Conservation (phyloP, 2,329 filamentous ascomycete genomes). For the Pseudocercospora musae region DNA sequence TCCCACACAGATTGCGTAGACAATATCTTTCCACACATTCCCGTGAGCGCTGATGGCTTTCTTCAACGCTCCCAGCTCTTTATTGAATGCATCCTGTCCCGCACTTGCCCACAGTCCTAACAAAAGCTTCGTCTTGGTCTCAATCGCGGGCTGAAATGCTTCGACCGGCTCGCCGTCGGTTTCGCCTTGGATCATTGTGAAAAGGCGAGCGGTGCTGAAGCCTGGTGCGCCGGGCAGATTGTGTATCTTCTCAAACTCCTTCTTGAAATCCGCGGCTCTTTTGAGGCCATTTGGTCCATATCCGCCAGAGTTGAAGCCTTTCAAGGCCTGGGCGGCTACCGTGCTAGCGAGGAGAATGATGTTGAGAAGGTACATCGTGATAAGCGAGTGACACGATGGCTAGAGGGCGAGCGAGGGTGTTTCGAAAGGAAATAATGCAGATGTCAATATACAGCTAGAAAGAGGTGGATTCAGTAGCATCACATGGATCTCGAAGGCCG, state of each 20-base stretch:
- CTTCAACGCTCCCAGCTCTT: slow-evolving; percentile 71
- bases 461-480: not conserved
- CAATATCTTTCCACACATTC: slow-evolving; percentile 58
- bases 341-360: slow-evolving; percentile 38
- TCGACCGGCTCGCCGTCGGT: slow-evolving; percentile 63
- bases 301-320: slow-evolving; percentile 73
- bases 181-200: slow-evolving; percentile 58
- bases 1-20: slow-evolving; percentile 81
- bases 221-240: slow-evolving; percentile 56
- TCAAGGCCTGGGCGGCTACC: slow-evolving; percentile 40
- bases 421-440: not conserved
- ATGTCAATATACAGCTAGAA: not conserved
- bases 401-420: not conserved
- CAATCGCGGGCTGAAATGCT: slow-evolving; percentile 76
- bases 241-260: slow-evolving; percentile 65
- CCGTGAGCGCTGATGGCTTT: slow-evolving; percentile 68
- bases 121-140: slow-evolving; percentile 72
- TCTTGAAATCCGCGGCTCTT: slow-evolving; percentile 67
- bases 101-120: slow-evolving; percentile 71
- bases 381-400: not conserved
- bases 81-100: slow-evolving; percentile 54
- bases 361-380: slow-evolving; percentile 35
- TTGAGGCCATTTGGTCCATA: slow-evolving; percentile 58
- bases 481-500: not conserved
- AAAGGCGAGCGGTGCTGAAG: slow-evolving; percentile 52